phyloP scores from a whole-genome alignment of 768 basidiomycete species.

The Leccinum arenicola region DNA sequence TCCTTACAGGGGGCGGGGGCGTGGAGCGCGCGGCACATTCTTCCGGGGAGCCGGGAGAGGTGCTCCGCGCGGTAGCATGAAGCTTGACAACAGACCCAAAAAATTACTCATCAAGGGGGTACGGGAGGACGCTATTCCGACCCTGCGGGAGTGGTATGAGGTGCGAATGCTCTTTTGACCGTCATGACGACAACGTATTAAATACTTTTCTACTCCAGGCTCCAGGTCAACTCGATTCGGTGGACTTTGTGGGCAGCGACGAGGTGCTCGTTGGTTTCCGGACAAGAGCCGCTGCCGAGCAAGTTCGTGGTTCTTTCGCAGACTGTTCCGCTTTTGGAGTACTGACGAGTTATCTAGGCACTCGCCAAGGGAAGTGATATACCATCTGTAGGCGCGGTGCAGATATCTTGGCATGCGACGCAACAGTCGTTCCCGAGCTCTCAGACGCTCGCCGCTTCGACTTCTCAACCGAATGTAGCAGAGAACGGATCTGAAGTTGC shows the following conservation, averaged over 20 bases:
- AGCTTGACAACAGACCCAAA: constrained; percentile 86
- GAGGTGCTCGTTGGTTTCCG: constrained; percentile 69
- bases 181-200: neutral
- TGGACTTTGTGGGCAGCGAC: constrained; percentile 53
- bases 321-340: neutral
- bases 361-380: constrained; percentile 70
- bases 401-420: constrained; percentile 63
- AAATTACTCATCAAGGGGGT: constrained; percentile 74
- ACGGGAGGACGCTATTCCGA: constrained; percentile 49
- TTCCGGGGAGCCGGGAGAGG: constrained; percentile 64
- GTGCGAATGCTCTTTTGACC: constrained; percentile 32
- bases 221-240: constrained; percentile 66
- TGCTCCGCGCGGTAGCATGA: constrained; percentile 72
- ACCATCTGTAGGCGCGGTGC: constrained; percentile 61
- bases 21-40: constrained; percentile 56
- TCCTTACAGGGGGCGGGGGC: constrained; percentile 65
- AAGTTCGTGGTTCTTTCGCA: constrained; percentile 43
- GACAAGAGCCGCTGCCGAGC: constrained; percentile 71
- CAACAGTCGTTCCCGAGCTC: constrained; percentile 22
- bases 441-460: constrained; percentile 17
- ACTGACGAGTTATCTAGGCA: constrained; percentile 43
- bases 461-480: constrained; percentile 22
- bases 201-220: constrained; percentile 39
- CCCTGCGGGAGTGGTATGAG: constrained; percentile 83
- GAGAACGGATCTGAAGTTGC: constrained; percentile 25